Percentiles rank a stretch among this genome's conserved stretches.
Conservation (phyloP, 768 basidiomycete genomes). For the Tulasnella sp. region DNA sequence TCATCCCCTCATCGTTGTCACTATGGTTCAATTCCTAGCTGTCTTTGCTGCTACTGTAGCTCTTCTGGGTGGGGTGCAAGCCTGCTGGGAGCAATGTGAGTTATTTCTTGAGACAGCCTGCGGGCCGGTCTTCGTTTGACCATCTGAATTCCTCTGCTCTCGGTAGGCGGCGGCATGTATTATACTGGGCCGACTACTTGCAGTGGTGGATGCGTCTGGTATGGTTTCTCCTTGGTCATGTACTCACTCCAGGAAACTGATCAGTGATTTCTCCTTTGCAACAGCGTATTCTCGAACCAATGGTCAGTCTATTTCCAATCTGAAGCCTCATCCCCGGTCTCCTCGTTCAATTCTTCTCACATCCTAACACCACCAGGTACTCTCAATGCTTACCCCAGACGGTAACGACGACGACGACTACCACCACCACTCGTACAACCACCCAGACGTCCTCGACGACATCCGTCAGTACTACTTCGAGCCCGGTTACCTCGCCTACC, state of each 20-base stretch:
- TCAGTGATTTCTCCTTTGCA: background rate
- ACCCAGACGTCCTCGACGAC: conserved; percentile 21
- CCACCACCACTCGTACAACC: conserved; percentile 36
- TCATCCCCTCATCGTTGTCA: background rate
- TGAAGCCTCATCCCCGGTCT: background rate
- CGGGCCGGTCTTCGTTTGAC: no score
- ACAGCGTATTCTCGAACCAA: background rate
- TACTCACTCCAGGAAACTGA: background rate
- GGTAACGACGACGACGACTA: conserved; percentile 23
- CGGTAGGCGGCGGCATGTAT: conserved; percentile 42
- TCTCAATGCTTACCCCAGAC: conserved; percentile 24
- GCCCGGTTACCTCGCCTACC: conserved; percentile 37
- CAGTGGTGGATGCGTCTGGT: conserved; percentile 46
- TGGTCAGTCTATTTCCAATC: conserved; percentile 24
- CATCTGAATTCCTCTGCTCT: background rate
- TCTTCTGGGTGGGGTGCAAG: background rate
- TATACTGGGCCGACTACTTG: conserved; percentile 53
- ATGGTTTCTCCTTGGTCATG: background rate
- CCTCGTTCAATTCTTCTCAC: conserved; percentile 39
- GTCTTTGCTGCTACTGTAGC: background rate
- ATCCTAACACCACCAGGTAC: conserved; percentile 38
- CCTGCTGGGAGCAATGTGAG: conserved; percentile 22
- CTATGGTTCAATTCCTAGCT: background rate
- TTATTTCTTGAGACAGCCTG: no score
- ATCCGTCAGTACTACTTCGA: conserved; percentile 37